A percentile compares a stretch with the other conserved stretches of the same genome.
phyloP scores from a whole-genome alignment of 73 alveolate genomes.

The Paramecium octaurelia region DNA sequence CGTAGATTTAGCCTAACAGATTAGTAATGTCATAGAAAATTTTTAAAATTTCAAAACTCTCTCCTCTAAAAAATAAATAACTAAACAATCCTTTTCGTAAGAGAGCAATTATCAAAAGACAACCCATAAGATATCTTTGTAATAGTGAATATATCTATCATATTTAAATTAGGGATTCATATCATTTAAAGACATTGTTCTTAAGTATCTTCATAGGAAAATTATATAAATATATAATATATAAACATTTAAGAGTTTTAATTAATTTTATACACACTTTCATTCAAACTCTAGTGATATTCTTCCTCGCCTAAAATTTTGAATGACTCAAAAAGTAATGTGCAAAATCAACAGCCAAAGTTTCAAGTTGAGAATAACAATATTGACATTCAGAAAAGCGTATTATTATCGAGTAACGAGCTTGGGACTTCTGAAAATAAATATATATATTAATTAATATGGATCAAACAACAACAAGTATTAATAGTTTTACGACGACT shows the following conservation, averaged over 20 bases:
- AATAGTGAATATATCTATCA: conserved; percentile 13
- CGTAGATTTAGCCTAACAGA: background rate
- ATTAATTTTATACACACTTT: background rate
- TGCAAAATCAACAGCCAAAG: background rate
- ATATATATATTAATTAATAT: background rate
- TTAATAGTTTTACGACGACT: background rate
- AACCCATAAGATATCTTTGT: background rate
- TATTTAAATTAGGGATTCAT: background rate
- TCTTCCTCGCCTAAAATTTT: background rate
- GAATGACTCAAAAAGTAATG: background rate
- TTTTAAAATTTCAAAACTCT: background rate
- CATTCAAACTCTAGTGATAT: background rate
- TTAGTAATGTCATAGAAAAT: background rate
- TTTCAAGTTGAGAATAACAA: background rate
- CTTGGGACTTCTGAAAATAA: background rate
- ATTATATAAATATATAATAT: background rate
- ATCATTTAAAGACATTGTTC: background rate
- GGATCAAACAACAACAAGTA: conserved; percentile 8
- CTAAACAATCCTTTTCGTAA: background rate
- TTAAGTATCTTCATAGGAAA: background rate
- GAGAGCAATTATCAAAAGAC: background rate
- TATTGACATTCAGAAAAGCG: background rate
- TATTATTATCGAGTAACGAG: background rate
- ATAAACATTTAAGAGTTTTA: background rate
- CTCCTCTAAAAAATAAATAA: background rate